Evolutionary conservation across 2,329 filamentous ascomycete species (phyloP).

Genomic region (Colletotrichum sojae): DNA sequence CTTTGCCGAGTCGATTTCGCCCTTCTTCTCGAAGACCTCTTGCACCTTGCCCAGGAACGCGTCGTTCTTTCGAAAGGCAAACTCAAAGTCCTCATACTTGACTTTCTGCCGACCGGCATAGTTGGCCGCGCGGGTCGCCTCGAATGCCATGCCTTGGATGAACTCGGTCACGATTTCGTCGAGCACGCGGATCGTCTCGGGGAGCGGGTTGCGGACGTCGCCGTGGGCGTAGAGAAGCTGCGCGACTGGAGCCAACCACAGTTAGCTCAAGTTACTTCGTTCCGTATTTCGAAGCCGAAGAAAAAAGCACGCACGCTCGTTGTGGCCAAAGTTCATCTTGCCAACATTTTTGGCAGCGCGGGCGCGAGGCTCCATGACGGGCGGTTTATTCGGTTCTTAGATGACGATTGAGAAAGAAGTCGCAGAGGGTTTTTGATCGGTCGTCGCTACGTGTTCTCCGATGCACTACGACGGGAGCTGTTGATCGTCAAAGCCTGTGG

Average conservation of each 20-base stretch:
- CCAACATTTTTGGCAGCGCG: slow-evolving; percentile 85
- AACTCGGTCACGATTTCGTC: slow-evolving; percentile 98
- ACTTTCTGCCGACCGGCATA: slow-evolving; percentile 94
- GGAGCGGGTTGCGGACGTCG: slow-evolving; percentile 82
- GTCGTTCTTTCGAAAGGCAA: slow-evolving; percentile 88
- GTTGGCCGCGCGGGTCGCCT: slow-evolving; percentile 86
- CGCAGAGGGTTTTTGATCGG: background rate
- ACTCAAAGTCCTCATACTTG: slow-evolving; percentile 98
- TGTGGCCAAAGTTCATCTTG: slow-evolving; percentile 83
- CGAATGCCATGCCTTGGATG: slow-evolving; percentile 93
- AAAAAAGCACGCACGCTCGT: slow-evolving; percentile 71
- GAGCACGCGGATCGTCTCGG: slow-evolving; percentile 86
- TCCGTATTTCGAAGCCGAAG: background rate
- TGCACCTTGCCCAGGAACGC: slow-evolving; percentile 89
- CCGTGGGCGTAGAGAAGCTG: slow-evolving; percentile 85
- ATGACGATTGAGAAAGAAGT: background rate
- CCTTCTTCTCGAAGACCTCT: slow-evolving; percentile 90
- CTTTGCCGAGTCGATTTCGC: slow-evolving; percentile 85
- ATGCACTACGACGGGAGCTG: too few species aligned
- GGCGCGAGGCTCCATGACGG: slow-evolving; percentile 81
- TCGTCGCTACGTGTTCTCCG: background rate
- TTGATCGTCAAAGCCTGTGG: too few species aligned
- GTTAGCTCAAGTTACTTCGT: background rate
- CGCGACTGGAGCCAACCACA: slow-evolving; percentile 66
- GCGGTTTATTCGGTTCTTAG: background rate